Conservation (phyloP, 768 basidiomycete genomes). For the Suillus fuscotomentosus region DNA sequence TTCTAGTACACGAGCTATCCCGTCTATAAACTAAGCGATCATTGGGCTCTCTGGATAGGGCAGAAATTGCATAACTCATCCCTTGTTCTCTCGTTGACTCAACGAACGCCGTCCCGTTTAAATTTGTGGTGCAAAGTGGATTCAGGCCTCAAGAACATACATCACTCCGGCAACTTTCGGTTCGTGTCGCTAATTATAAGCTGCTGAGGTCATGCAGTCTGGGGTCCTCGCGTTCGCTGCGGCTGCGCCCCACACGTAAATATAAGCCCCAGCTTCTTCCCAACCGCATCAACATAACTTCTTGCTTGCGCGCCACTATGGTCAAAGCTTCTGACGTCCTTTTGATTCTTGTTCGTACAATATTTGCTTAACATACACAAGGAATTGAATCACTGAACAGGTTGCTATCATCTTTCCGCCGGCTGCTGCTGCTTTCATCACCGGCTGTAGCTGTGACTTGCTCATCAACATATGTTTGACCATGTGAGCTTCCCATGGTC, state of each 20-base stretch:
- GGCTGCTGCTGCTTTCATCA: slow-evolving; percentile 72
- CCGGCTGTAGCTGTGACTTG: slow-evolving; percentile 84
- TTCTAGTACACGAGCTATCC: slow-evolving; percentile 4
- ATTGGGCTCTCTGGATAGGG: slow-evolving; percentile 1
- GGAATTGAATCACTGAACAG: slow-evolving; percentile 32
- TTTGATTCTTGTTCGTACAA: slow-evolving; percentile 65
- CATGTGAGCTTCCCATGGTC: slow-evolving; percentile 44
- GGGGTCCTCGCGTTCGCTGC: not conserved
- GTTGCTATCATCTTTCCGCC: slow-evolving; percentile 81
- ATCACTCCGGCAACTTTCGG: no score
- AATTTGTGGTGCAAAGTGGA: not conserved
- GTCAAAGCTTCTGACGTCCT: slow-evolving; percentile 69
- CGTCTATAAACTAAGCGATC: not conserved
- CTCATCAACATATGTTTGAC: slow-evolving; percentile 83
- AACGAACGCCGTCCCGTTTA: not conserved
- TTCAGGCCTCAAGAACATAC: no score
- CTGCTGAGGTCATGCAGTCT: not conserved
- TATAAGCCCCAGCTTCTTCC: not conserved
- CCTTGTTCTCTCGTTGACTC: not conserved
- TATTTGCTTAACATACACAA: not conserved
- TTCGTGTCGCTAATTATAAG: not conserved
- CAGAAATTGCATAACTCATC: not conserved
- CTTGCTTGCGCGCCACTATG: slow-evolving; percentile 24
- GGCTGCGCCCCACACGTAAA: not conserved
- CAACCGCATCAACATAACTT: not conserved